Evolutionary conservation across 306 rosid species (phyloP), one percentile per base, ranked within the genome.

Genomic region (Clitoria ternatea): DNA sequence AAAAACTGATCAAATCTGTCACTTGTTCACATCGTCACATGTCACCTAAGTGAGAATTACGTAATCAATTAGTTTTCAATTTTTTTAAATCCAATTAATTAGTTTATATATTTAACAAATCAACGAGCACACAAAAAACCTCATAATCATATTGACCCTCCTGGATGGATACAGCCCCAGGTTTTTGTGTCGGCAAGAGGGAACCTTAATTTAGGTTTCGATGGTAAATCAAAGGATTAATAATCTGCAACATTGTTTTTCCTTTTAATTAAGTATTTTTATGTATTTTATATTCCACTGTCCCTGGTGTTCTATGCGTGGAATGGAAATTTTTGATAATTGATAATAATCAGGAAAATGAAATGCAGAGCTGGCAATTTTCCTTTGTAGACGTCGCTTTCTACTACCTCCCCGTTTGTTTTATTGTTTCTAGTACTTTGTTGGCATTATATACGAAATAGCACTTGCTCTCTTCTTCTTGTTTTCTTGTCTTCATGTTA

Each of bases 321-420:
- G 53, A 61, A n/a, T n/a, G n/a, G n/a, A 66, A 70, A 29, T 29
- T 54, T 24, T 56, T 23, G 32, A 27, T 9, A 27, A 19, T 19
- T n/a, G 1, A 6, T 27, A 18, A 19, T 20, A 13, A n/a, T n/a
- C n/a, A 55, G 36, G 53, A 49, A 42, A 50, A 76, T 56, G 50
- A 48, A 32, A 49, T 48, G 71, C 35, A 9, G 73, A 68, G 82
- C 79, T 81, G 86, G 79, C 80, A 20, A 20, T 76, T 76, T 44
- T 36, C 53, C 60, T 61, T 74, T 27, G 13, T 65, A 74, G 66
- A 43, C 59, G 85, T 84, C 85, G 50, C 60, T 84, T 77, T 77
- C 82, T 37, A 26, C 55, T 60, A 73, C 83, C 75, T 52, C 50
- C 48, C 70, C 12, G 56, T 73, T 78, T 50, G 23, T 60, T 75